Percentiles rank a stretch among this genome's conserved stretches.
Conservation (phyloP, 805 yeast genomes). For the Starmerella vaccinii region DNA sequence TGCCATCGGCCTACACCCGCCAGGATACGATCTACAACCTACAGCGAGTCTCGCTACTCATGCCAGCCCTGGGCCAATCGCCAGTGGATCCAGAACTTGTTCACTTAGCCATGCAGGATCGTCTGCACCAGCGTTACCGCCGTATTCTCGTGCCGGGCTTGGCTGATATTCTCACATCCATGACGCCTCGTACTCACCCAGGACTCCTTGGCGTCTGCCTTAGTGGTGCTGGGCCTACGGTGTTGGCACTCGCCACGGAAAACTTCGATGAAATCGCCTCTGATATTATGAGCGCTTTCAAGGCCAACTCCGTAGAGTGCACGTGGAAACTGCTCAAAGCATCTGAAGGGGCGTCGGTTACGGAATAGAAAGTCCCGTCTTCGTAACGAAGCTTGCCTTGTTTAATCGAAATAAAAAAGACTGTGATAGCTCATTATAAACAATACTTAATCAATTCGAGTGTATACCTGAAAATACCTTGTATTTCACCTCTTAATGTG, state of each 20-base stretch:
- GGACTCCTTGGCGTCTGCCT: slow-evolving; percentile 90
- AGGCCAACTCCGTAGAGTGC: slow-evolving; percentile 55
- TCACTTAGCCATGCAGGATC: slow-evolving; percentile 93
- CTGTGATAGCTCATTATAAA: too few relatives aligned
- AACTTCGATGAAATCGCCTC: slow-evolving; percentile 75
- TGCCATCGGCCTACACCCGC: slow-evolving; percentile 69
- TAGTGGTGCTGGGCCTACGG: slow-evolving; percentile 98
- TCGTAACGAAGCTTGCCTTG: too few relatives aligned
- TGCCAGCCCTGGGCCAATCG: slow-evolving; percentile 78
- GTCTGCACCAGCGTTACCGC: slow-evolving; percentile 95
- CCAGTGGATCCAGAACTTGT: slow-evolving; percentile 76
- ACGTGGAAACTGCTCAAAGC: slow-evolving; percentile 75
- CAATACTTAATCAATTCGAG: too few relatives aligned
- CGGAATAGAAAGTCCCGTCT: background rate
- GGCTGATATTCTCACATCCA: slow-evolving; percentile 61
- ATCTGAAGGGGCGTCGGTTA: slow-evolving; percentile 58
- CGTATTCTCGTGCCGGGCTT: slow-evolving; percentile 86
- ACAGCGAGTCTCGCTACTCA: slow-evolving; percentile 84
- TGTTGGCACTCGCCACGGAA: slow-evolving; percentile 81
- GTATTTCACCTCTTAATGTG: too few relatives aligned
- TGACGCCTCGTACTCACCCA: slow-evolving; percentile 71
- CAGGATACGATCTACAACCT: slow-evolving; percentile 83
- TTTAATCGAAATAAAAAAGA: too few relatives aligned
- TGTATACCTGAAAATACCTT: too few relatives aligned
- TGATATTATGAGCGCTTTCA: slow-evolving; percentile 61